Evolutionary conservation across 179 eudicot genomes (phyloP), one percentile per base, ranked within the genome.

Genomic region (Patellifolia procumbens): DNA sequence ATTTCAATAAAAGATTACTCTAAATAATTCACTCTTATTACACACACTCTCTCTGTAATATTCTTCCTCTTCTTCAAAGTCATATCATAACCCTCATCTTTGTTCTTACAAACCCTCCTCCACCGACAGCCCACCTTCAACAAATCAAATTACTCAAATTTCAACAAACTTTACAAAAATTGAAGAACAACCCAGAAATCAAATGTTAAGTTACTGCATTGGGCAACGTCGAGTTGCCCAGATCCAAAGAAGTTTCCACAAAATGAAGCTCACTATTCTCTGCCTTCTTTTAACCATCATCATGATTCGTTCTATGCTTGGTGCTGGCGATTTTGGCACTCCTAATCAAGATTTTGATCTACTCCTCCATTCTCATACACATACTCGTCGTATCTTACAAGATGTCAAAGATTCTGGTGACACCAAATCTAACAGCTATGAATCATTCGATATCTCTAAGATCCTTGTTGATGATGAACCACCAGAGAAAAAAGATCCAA

Each of bases 251-350:
- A 55, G 70, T 2, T 35, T 81, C 37, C 61, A 69, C 29, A 62
- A 73, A 35, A 58, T 22, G 31, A 84, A 78, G 77, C 72, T 86
- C 2, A 86, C 89, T 0, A 31, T 86, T 7, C 56, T 86, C 2
- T 86, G 87, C 60, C 73, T 83, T 8, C 68, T 74, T 0, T 37
- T 86, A 26, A 86, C 89, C 2, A 22, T 86, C 13, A 61, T 86
- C 46, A 82, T 86, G 81, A 80, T 86, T 19, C 84, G 89, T 5
- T 85, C 84, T 7, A 86, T 79, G 77, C 55, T 86, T 5, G 89
- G 87, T 28, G 86, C 83, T 51, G 83, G 83, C 2, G 82, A 82
- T 29, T 86, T 77, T 52, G 87, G 83, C 4, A 85, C 89, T 43
- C 83, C 83, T 43, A 82, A 76, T 35, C 70, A 52, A 43, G 85